phyloP scores from a whole-genome alignment of 2,329 filamentous ascomycete species.

The Didymella arachidicola region DNA sequence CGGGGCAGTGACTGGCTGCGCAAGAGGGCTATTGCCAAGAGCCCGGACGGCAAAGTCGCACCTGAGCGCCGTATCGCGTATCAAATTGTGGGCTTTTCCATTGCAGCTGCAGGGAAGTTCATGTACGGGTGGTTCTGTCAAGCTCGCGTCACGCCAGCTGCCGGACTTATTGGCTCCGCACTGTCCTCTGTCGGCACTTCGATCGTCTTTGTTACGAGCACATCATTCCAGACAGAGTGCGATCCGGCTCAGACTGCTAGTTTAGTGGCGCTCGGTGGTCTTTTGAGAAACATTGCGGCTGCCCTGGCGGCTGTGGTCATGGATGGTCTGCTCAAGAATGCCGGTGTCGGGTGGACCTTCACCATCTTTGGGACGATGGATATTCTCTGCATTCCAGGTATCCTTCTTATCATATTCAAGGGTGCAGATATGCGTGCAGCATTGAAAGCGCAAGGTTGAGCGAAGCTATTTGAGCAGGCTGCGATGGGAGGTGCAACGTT shows the following conservation, averaged over 20 bases:
- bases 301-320: slow-evolving; percentile 52
- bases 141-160: slow-evolving; percentile 33
- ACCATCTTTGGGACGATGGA: slow-evolving; percentile 50
- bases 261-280: slow-evolving; percentile 52
- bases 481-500: neutral
- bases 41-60: slow-evolving; percentile 36
- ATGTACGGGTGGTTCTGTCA: slow-evolving; percentile 55
- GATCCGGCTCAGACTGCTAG: slow-evolving; percentile 52
- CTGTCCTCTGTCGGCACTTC: slow-evolving; percentile 51
- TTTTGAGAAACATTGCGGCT: slow-evolving; percentile 53
- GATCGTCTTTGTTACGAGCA: slow-evolving; percentile 54
- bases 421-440: slow-evolving; percentile 35
- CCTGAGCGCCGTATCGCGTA: slow-evolving; percentile 53
- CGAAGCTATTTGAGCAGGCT: neutral
- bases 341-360: slow-evolving; percentile 54
- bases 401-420: slow-evolving; percentile 32
- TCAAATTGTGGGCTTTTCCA: slow-evolving; percentile 53
- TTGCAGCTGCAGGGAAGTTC: slow-evolving; percentile 49
- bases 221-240: slow-evolving; percentile 54
- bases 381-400: slow-evolving; percentile 35
- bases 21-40: slow-evolving; percentile 38
- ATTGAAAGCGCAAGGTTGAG: slow-evolving; percentile 27
- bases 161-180: slow-evolving; percentile 32
- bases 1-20: slow-evolving; percentile 50
- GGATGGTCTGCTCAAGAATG: slow-evolving; percentile 41